Evolutionary conservation across 2,329 filamentous ascomycete genomes (phyloP), one percentile per base, ranked within the genome.

Genomic region (Fusarium bulbicola): DNA sequence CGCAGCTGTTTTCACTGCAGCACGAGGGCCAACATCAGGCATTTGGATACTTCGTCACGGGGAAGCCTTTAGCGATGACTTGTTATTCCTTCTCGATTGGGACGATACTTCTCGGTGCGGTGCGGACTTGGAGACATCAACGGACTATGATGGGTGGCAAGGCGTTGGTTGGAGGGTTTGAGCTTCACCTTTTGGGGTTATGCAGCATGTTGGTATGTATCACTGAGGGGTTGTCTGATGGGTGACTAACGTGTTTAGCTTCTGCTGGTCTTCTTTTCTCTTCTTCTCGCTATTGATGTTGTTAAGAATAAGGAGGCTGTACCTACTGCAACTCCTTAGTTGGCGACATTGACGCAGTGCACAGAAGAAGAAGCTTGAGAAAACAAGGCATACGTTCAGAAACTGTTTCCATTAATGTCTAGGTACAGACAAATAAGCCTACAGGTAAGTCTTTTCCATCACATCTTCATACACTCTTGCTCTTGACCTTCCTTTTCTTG

Each of bases 1-100:
- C 91, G 0, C 92, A 94, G 77, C 86, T 94, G 13, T 93, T 93
- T 75, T 85, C 87, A 26, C 84, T 89, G 36, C 78, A 84, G 32
- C 77, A 84, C 14, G 57, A 70, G 53, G 62, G 56, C 4, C 43
- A 54, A 4, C 76, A 81, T 21, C 63, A 72, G 10, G 70, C 73
- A 8, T 87, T 92, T 65, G 89, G 89, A 2, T 93, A 90, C 78
- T 88, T 85, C 66, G 80, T 86, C 16, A 82, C 92, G 6, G 91
- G 91, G 6, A 87, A 88, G 62, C 91, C 92, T 1, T 80, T 94
- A 9, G 80, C 85, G 7, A 80, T 78, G 16, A 77, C 82, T 11
- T 85, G 85, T 60, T 84, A 84, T 56, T 74, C 70, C 5, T 81
- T 81, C 37, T 83, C 85, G 8, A 81, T 86, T 3, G 79, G 78